Evolutionary conservation across 768 basidiomycete species (phyloP), one percentile per base, ranked within the genome.

Genomic region (Leccinum disarticulatum): DNA sequence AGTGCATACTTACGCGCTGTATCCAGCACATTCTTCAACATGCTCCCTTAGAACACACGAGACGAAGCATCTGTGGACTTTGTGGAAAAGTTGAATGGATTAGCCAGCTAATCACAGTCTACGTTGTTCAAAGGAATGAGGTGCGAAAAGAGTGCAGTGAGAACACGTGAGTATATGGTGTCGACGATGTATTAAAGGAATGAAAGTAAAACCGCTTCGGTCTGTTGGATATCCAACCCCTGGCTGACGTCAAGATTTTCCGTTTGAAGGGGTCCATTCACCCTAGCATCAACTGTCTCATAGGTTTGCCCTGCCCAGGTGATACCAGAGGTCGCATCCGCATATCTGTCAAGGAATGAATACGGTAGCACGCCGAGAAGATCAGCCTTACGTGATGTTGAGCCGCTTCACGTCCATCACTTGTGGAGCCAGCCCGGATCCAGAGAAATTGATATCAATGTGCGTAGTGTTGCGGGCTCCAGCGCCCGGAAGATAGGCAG

Each of bases 271-370:
- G 43, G 60, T 3, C 84, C 83, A 28, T 68, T 68, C 13, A 80
- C 74, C 38, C 70, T 74, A 0, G 74, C 83, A 52, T 82, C 67
- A 35, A 61, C 56, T 0, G 83, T 85, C 65, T 86, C 85, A 56
- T 83, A 85, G 1, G 79, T 81, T 65, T 82, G 83, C 3, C 83
- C 84, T 52, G 80, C 85, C 83, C 84, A 85, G 1, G 76, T 83
- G 55, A 87, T 55, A 11, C 81, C 81, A 15, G 77, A 74, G 4
- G 71, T 76, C 61, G 82, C 83, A 58, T 83, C 79, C 2, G 84
- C 80, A 58, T 80, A 75, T 14, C 81, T 84, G 35, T 14, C 17
- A 19, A n/a, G 6, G n/a, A 38, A 4, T 54, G 51, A 58, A 38
- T 27, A 55, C 19, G 14, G 4, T 8, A 3, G n/a, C 28, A 15